These are phyloP conservation scores for Candida maris DNA, from an alignment of 805 yeast genomes.

Conservation along the genomic window DNA sequence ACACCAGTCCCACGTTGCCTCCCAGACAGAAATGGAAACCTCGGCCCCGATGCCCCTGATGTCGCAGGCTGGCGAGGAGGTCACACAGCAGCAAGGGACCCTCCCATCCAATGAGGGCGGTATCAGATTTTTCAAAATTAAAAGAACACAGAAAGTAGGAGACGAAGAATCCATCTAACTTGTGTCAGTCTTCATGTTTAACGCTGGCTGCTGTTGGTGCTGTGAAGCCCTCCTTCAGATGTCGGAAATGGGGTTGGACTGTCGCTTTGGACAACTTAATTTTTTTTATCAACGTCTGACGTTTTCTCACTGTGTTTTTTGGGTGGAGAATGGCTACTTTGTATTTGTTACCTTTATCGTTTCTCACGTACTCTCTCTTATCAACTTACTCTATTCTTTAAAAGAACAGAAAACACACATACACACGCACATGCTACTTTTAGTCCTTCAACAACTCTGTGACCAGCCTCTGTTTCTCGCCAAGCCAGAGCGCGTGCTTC, in stretches of 20 bases:
- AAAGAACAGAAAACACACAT: background rate
- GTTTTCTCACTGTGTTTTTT: background rate
- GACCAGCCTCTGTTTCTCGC: constrained; percentile 27
- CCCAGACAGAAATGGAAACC: constrained; percentile 1
- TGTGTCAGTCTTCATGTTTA: background rate
- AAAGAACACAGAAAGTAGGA: constrained; percentile 45
- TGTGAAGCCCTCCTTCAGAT: background rate
- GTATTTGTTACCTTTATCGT: constrained; percentile 1
- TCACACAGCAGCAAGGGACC: constrained; percentile 17
- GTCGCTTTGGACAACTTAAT: background rate
- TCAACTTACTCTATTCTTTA: background rate
- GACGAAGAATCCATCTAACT: constrained; percentile 34
- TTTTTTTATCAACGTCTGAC: background rate
- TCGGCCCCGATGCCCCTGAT: constrained; percentile 24
- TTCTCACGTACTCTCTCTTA: constrained; percentile 1
- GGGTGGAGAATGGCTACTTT: background rate
- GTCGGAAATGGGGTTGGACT: background rate
- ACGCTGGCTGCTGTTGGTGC: background rate
- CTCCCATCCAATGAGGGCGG: constrained; percentile 47
- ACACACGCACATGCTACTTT: no score
- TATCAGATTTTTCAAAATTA: constrained; percentile 73
- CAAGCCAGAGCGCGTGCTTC: constrained; percentile 54
- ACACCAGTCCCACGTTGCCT: constrained; percentile 36
- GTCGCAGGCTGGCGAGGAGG: constrained; percentile 22
- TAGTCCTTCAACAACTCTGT: constrained; percentile 5